Base-by-base conservation (phyloP, 768 basidiomycete genomes). In the Phallus indusiatus region DNA sequence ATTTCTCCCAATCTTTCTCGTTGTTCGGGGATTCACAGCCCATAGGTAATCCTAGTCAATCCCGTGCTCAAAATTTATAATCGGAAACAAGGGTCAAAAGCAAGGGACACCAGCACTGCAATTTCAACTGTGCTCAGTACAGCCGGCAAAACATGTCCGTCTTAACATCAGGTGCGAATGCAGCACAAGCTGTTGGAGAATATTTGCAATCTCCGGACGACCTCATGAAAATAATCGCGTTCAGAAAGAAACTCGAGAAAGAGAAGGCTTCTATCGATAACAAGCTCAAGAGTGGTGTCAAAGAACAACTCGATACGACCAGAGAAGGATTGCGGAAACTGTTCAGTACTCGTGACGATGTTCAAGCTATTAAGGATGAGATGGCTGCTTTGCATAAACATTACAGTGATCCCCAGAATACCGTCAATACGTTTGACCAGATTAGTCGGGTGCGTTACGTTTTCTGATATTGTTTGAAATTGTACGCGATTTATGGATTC, bases 221-320 rank as follows among this genome's bases (percentile, higher is more conserved):
- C 73, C 86, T 98, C 57, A 75, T 83, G 64, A 96, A 96, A 72
- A 82, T 97, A 35, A 79, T 82, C 1, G 82, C 91, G 0, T 92
- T 91, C 68, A 82, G 92, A 62, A 95, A 94, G 76, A 94, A 94
- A 67, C 80, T 97, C 48, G 87, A 94, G 72, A 97, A 97, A 72
- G 95, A 98, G 72, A 95, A 96, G 72, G 85, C 92, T 0, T 90
- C 92, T 9, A 89, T 98, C 61, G 91, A 96, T 67, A 85, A 87
- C 3, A 81, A 93, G 66, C 82, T 98, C 51, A 88, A 93, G 68
- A 86, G 81, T 58, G 91, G 93, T 10, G 93, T 95, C 64, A 92
- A 89, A 70, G 90, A 94, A 61, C 95, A 98, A 69, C 78, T 99
- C 18, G 86, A 92, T 65, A 83, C 90, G 0, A 97, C 94, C 8